phyloP scores from a whole-genome alignment of 2,329 filamentous ascomycete genomes.

The Xylaria arbuscula region DNA sequence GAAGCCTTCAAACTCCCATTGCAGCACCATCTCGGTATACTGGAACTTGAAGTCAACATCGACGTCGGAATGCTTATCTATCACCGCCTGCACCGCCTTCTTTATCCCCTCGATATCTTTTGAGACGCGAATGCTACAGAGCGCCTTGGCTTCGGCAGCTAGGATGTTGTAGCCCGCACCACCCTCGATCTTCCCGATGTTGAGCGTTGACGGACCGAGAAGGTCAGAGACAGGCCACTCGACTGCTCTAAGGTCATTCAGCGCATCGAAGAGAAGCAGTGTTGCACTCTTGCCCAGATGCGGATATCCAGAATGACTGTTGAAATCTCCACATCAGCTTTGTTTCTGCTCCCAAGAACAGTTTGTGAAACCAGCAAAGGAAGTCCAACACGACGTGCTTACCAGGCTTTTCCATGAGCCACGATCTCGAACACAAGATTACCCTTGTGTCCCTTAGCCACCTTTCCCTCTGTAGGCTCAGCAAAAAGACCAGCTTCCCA shows the following conservation, averaged over 20 bases:
- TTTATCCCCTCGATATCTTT: slow-evolving; percentile 52
- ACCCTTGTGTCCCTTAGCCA: slow-evolving; percentile 66
- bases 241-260: slow-evolving; percentile 49
- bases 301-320: slow-evolving; percentile 53
- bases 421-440: slow-evolving; percentile 50
- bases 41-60: slow-evolving; percentile 52
- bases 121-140: slow-evolving; percentile 55
- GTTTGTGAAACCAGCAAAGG: no score
- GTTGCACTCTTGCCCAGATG: slow-evolving; percentile 51
- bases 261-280: slow-evolving; percentile 48
- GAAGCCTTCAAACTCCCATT: slow-evolving; percentile 55
- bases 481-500: slow-evolving; percentile 64
- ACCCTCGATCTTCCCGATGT: slow-evolving; percentile 54
- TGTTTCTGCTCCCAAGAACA: not conserved
- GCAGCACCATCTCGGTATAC: slow-evolving; percentile 53
- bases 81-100: slow-evolving; percentile 48
- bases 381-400: slow-evolving; percentile 23
- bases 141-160: slow-evolving; percentile 52
- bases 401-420: slow-evolving; percentile 47
- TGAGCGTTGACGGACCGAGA: slow-evolving; percentile 54
- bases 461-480: slow-evolving; percentile 65
- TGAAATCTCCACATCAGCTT: not conserved
- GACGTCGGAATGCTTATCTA: slow-evolving; percentile 50
- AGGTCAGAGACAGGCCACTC: slow-evolving; percentile 52
- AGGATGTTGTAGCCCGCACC: slow-evolving; percentile 56